A percentile compares a stretch with the other conserved stretches of the same genome.
phyloP scores from a whole-genome alignment of 768 basidiomycete genomes.

The Rhodotorula toruloides region DNA sequence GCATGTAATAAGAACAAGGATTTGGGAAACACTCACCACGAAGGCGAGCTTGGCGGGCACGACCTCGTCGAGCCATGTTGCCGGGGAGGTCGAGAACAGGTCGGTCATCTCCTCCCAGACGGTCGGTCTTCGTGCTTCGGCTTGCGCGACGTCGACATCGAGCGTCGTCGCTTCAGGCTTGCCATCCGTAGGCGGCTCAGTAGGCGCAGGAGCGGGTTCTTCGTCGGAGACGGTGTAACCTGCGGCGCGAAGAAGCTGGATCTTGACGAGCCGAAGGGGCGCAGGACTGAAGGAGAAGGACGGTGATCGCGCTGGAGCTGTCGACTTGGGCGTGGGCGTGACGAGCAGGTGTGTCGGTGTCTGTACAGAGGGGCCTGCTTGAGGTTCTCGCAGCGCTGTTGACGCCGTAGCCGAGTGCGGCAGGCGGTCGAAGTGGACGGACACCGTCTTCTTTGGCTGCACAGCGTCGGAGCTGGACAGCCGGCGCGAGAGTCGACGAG shows the following conservation, averaged over 20 bases:
- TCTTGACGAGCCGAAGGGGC: constrained; percentile 32
- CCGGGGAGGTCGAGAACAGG: constrained; percentile 5
- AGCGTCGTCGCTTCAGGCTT: not conserved
- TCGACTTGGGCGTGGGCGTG: not conserved
- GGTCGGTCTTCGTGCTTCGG: not conserved
- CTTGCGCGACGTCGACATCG: not conserved
- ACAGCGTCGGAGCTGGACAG: not conserved
- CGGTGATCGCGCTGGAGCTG: not conserved
- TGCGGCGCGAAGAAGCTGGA: constrained; percentile 24
- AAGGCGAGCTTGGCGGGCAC: constrained; percentile 41
- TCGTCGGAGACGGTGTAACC: constrained; percentile 7
- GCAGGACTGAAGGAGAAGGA: constrained; percentile 38
- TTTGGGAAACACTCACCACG: constrained; percentile 15
- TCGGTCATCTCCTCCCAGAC: constrained; percentile 13
- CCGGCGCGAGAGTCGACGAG: constrained; percentile 18
- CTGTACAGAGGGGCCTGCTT: constrained; percentile 8
- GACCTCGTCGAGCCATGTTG: constrained; percentile 25
- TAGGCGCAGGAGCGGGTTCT: not conserved
- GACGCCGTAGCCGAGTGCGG: not conserved
- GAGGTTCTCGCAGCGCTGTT: not conserved
- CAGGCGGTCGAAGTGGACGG: not conserved
- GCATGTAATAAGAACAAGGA: not conserved
- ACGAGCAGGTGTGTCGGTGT: constrained; percentile 24
- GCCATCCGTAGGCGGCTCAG: not conserved
- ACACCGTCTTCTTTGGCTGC: not conserved